Percentiles rank a stretch among this genome's conserved stretches.
Evolutionary conservation across 2,329 filamentous ascomycete genomes (phyloP).

Genomic region (Tothia fuscella): DNA sequence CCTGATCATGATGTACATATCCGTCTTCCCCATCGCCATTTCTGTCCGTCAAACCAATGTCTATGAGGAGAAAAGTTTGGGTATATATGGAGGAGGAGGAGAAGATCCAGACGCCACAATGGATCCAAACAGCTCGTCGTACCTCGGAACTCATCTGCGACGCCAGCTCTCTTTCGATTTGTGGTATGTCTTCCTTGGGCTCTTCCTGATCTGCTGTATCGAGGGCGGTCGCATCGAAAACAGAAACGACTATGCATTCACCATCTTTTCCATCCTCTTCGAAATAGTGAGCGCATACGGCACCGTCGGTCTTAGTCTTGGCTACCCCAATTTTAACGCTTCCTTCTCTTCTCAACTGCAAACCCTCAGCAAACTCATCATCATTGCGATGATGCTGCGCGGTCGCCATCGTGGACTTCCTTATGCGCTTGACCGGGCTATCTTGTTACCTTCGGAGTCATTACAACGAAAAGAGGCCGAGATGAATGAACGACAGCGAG

Average conservation of each 20-base stretch:
- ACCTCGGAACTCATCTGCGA: constrained; percentile 83
- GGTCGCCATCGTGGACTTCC: constrained; percentile 54
- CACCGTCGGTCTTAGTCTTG: constrained; percentile 83
- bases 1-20: constrained; percentile 99
- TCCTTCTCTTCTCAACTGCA: constrained; percentile 76
- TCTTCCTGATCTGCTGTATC: constrained; percentile 84
- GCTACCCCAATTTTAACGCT: constrained; percentile 62
- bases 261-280: constrained; percentile 34
- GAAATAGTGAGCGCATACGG: constrained; percentile 43
- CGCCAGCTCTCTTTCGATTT: constrained; percentile 92
- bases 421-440: constrained; percentile 57
- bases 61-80: constrained; percentile 82
- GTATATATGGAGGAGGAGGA: constrained; percentile 50
- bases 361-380: constrained; percentile 53
- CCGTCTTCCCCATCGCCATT: constrained; percentile 92
- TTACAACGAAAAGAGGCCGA: constrained; percentile 29
- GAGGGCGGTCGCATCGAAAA: constrained; percentile 63
- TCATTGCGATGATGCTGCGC: constrained; percentile 55
- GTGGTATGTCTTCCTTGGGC: constrained; percentile 90
- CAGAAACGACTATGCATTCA: constrained; percentile 39
- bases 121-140: constrained; percentile 53
- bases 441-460: constrained; percentile 54
- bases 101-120: constrained; percentile 34
- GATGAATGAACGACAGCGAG: constrained; percentile 2
- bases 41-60: constrained; percentile 90